Evolutionary conservation across 805 yeast genomes (phyloP), one percentile per base, ranked within the genome.

Genomic region (Wickerhamiella lipophila): DNA sequence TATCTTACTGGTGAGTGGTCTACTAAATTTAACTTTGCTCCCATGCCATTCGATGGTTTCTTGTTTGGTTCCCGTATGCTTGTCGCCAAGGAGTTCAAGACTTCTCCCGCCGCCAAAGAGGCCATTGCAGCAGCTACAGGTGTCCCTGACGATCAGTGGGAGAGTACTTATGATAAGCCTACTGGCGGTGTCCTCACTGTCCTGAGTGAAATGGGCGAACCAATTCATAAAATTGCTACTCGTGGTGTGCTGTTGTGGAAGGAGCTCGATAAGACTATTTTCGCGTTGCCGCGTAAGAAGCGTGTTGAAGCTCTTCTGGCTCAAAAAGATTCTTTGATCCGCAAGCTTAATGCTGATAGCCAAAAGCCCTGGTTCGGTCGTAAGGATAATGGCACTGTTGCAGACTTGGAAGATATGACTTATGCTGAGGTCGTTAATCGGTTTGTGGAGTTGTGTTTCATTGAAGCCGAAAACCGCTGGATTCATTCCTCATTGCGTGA

Each of bases 121-220:
- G 88, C 94, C 42, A 92, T 92, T 70, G 88, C 86, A 51, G 76
- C 77, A 30, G 87, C 95, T 58, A 64, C 92, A 35, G 99, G 99
- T 77, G 94, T 86, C 51, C 74, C 79, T 27, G 97, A 92, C 66
- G 60, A 67, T 38, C 66, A 84, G 66, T 92, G 99, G 99, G 97
- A 92, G 68, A 74, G 76, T 60, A 85, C 96, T 44, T 92, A 92
- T 73, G 83, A 83, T 72, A 81, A 81, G 63, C 89, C 96, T 61
- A 80, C 96, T 52, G 98, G 98, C 72, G 99, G 98, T 68, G 78
- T 92, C 56, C 73, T 92, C 58, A 89, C 98, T 49, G 98, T 92
- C 53, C 76, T 84, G 64, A 89, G 97, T 15, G 99, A 92, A 73
- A 92, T 92, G 98, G 98, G 99, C 64, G 98, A 92, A 73, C 98